phyloP scores from a whole-genome alignment of 306 rosid species.

The Ormosia semicastrata region DNA sequence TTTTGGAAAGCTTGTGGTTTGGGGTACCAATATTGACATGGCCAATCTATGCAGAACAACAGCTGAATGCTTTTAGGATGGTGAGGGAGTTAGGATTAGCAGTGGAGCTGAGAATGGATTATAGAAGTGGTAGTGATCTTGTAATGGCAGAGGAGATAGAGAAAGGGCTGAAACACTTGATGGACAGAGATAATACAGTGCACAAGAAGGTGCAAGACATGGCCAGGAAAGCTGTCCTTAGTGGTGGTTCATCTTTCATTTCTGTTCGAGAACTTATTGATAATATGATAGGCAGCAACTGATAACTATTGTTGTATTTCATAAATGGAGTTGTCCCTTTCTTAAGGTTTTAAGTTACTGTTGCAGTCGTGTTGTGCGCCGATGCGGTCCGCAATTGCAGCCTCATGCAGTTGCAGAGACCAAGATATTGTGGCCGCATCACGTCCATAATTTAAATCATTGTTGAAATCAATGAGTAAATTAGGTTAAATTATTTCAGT shows the following conservation, averaged over 20 bases:
- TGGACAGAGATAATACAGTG: constrained; percentile 38
- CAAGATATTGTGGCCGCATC: neutral
- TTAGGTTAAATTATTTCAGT: neutral
- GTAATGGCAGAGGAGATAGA: constrained; percentile 59
- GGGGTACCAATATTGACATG: too few relatives aligned
- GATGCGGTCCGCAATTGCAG: neutral
- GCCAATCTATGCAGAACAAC: too few relatives aligned
- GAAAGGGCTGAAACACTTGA: constrained; percentile 35
- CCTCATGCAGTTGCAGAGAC: neutral
- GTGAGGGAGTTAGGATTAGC: constrained; percentile 40
- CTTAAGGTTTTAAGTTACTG: neutral
- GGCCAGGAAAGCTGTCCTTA: constrained; percentile 44
- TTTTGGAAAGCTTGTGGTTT: too few relatives aligned
- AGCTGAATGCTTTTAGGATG: too few relatives aligned
- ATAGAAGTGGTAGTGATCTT: constrained; percentile 31
- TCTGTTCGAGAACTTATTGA: constrained; percentile 30
- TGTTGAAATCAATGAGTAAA: too few relatives aligned
- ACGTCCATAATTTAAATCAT: too few relatives aligned
- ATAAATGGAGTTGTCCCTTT: neutral
- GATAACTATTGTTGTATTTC: neutral
- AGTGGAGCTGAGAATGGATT: constrained; percentile 47
- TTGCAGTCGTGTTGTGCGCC: neutral
- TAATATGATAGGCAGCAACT: constrained; percentile 28
- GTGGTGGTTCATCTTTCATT: constrained; percentile 48
- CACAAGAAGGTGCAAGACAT: constrained; percentile 48